Base-by-base conservation (phyloP, 1,284 basidiomycete species). In the Pseudozyma thailandica region DNA sequence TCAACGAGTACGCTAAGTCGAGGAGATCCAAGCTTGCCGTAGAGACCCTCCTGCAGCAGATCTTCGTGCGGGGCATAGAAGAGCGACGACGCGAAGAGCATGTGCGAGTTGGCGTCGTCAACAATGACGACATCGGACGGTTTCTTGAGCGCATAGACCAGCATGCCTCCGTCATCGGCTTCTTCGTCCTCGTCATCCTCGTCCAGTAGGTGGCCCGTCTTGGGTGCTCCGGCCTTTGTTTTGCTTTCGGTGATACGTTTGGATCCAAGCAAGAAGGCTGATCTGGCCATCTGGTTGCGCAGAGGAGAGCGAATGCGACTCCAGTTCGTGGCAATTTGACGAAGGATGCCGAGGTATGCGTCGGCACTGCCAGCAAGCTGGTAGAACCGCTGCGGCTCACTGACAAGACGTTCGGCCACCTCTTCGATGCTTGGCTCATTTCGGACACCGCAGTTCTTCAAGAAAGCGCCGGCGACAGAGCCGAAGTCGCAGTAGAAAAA, bases 401-500 rank as follows among this genome's bases (percentile, higher is more conserved):
- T 56, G 6, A 82, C 64, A 10, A 84, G 69, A 48, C 84, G 80
- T 26, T 68, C 62, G 3, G 84, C 80, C 27, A 86, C 85, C 75
- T 95, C 92, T 71, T 91, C 89, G 1, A 93, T 89, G 30, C 89
- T 93, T 1, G 95, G 96, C 78, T 95, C 92, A 50, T 88, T 89
- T 78, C 90, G 90, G 18, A 94, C 92, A 20, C 95, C 95, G 74
- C 92, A 93, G 10, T 91, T 89, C 59, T 88, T 88, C 46, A 99
- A 85, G 84, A 98, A 82, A 3, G 88, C 86, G 72, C 93, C 94
- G 2, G 91, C 94, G 5, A 86, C 86, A 0, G 87, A 81, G 0
- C 94, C 95, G 82, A 95, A 97, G 83, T 97, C 90, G 45, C 74
- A 60, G 46, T 98, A 88, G 75, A 94, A 95, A 79, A 97, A 96